Evolutionary conservation across 148 eudicot genomes (phyloP), one percentile per base, ranked within the genome.

Genomic region (Arctostaphylos glauca): DNA sequence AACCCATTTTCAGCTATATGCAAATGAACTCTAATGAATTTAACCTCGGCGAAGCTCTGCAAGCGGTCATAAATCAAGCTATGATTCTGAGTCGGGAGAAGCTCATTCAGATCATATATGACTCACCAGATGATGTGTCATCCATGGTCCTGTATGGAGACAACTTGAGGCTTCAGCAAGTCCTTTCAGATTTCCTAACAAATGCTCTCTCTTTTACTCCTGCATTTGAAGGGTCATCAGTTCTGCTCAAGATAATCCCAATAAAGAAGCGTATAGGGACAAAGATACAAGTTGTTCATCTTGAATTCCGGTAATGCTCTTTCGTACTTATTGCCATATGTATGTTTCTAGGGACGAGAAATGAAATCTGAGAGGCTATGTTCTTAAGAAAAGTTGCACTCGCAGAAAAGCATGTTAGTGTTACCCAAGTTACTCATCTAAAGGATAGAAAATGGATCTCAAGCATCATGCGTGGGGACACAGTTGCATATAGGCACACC

Each of bases 161-260:
- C 85, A 87, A 84, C 80, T 83, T 90, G 87, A 90, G 96, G 92
- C 94, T 95, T 85, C 98, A 94, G 83, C 98, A 95, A 94, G 90
- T 92, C 77, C 95, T 95, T 84, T 87, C 98, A 66, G 96, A 92
- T 68, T 94, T 92, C 82, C 83, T 95, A 81, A 84, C 89, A n/a
- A 90, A 89, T 71, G 89, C 98, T 56, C 56, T 94, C 84, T 77
- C 80, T 43, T 95, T 95, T 80, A 88, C 93, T 74, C 96, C 96
- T 44, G 90, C 88, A 38, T 88, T 83, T 53, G 89, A 91, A 87
- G 98, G 88, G 76, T 90, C 92, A 44, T 87, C 90, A 10, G 91
- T 94, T 80, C 82, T 81, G 50, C 86, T 95, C 82, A 83, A 85
- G 71, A 86, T 91, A 54, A 88, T 84, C 62, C 88, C 91, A 23